These are phyloP conservation scores for Fusarium palustre DNA, from an alignment of 2,329 filamentous ascomycete species.

Conservation along the genomic window DNA sequence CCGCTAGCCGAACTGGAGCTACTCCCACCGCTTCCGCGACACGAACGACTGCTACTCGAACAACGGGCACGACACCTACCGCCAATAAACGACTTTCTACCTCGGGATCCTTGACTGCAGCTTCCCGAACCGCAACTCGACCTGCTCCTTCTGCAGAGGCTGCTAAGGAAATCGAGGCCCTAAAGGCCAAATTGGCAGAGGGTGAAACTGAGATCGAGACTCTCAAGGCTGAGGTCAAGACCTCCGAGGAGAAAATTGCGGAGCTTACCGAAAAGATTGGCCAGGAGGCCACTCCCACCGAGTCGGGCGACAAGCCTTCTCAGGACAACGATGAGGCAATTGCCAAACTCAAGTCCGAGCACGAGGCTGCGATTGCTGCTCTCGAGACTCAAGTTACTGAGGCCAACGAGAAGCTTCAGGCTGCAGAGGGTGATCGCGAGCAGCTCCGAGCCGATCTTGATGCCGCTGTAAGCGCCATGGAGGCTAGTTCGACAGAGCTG, in stretches of 20 bases:
- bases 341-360: constrained; percentile 62
- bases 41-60: constrained; percentile 50
- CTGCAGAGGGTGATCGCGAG: constrained; percentile 63
- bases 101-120: constrained; percentile 55
- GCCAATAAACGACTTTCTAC: constrained; percentile 69
- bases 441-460: constrained; percentile 62
- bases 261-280: constrained; percentile 65
- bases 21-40: constrained; percentile 23
- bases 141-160: constrained; percentile 56
- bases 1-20: constrained; percentile 47
- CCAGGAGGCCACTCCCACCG: constrained; percentile 53
- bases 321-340: constrained; percentile 59
- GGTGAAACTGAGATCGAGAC: constrained; percentile 69
- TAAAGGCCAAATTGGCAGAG: constrained; percentile 69
- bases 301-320: constrained; percentile 56
- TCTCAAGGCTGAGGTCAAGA: constrained; percentile 67
- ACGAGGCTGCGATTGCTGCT: constrained; percentile 61
- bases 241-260: constrained; percentile 66
- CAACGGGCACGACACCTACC: constrained; percentile 56
- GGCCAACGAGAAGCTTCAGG: constrained; percentile 62
- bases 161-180: constrained; percentile 68
- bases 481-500: constrained; percentile 62
- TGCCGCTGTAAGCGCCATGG: constrained; percentile 62
- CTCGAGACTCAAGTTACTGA: constrained; percentile 62
- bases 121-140: constrained; percentile 55